Evolutionary conservation across 495 filamentous ascomycete genomes (phyloP), one percentile per base, ranked within the genome.

Genomic region (Chaetomium fimeti): DNA sequence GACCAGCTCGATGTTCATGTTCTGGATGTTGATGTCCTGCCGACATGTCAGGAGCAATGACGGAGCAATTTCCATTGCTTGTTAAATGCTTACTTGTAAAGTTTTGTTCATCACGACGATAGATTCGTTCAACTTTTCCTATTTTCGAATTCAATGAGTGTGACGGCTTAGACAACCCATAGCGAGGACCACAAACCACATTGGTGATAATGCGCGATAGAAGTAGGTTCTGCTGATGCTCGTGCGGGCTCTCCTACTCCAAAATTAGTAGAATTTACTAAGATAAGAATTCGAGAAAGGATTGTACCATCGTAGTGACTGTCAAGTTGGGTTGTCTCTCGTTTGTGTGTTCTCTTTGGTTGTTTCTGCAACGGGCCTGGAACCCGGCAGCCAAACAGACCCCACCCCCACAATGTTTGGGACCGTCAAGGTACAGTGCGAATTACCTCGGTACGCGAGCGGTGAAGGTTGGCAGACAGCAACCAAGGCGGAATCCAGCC

Each of bases 51-150:
- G 59, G 0, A 11, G 4, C 25, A 45, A 40, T 11, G 68, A 60
- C 55, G 42, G 48, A n/a, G 27, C 13, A 47, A 52, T 1, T 24
- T 22, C 20, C 24, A 20, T n/a, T 20, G 1, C 5, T 18, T 2
- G 5, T 8, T 16, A 1, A 0, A 29, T 27, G 2, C 75, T 28
- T 76, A 93, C 92, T 79, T 97, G 91, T 5, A 98, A 87, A 47
- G 84, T 88, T 74, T 91, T 93, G 77, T 97, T 98, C 83, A 98
- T 84, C 8, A 90, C 86, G 78, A 95, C 87, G 47, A 98, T 82
- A 1, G 94, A 87, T 76, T 98, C 94, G 69, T 98, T 98, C 60
- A 98, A 87, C 78, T 98, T 98, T 79, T 98, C 95, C 94, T 98
- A 27, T 48, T 36, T 42, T 9, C 25, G 4, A 9, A 16, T 32